Percentiles rank a stretch among this genome's conserved stretches.
These are phyloP conservation scores for Centrapalus pauciflorus DNA, from an alignment of 129 eudicot genomes.

Conservation along the genomic window DNA sequence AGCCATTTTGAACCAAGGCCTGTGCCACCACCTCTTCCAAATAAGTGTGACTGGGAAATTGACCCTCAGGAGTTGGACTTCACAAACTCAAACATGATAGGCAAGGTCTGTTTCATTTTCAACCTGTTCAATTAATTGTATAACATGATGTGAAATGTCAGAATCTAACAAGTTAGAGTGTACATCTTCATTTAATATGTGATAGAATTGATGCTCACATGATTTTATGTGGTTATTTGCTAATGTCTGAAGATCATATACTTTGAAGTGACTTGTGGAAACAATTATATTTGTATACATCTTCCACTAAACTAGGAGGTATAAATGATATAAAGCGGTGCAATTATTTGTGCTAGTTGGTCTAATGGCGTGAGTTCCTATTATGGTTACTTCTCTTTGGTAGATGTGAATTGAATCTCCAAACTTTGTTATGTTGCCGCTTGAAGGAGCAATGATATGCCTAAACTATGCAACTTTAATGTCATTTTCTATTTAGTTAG, in stretches of 20 bases:
- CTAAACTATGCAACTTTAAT: not conserved
- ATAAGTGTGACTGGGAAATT: slow-evolving; percentile 97
- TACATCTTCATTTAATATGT: not conserved
- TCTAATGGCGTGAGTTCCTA: not conserved
- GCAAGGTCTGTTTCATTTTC: slow-evolving; percentile 61
- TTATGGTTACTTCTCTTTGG: not conserved
- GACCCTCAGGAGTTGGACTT: slow-evolving; percentile 92
- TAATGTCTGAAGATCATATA: not conserved
- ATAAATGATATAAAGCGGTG: not conserved
- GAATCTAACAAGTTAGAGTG: not conserved
- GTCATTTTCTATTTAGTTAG: not conserved
- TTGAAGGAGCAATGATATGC: not conserved
- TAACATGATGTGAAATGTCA: not conserved
- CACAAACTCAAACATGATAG: slow-evolving; percentile 63
- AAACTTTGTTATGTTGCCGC: not conserved
- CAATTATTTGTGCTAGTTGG: not conserved
- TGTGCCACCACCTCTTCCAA: slow-evolving; percentile 91
- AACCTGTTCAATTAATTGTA: slow-evolving; percentile 8
- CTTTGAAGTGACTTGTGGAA: not conserved
- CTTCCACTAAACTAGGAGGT: not conserved
- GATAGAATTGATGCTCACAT: not conserved
- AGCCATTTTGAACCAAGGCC: slow-evolving; percentile 97
- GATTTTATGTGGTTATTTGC: not conserved
- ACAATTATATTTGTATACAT: not conserved
- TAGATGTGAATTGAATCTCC: not conserved